Percentiles rank a stretch among this genome's conserved stretches.
Conservation (phyloP, 306 rosid genomes). For the Corylus heterophylla region DNA sequence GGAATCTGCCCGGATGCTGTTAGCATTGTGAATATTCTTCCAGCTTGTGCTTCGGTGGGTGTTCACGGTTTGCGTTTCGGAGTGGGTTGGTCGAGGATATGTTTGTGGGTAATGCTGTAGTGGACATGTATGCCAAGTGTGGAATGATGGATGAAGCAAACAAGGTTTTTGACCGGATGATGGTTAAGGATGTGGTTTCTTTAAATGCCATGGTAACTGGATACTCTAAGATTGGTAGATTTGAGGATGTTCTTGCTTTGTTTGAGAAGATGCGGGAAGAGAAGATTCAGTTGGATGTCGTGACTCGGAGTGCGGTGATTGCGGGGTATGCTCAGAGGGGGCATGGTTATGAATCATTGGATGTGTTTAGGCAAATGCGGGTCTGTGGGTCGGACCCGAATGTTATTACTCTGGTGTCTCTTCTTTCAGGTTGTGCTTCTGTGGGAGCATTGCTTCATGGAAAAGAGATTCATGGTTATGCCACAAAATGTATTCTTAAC, state of each 20-base stretch:
- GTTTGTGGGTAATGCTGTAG: constrained; percentile 74
- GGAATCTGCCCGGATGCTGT: constrained; percentile 52
- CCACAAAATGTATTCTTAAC: constrained; percentile 55
- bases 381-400: constrained; percentile 56
- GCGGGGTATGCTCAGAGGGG: constrained; percentile 83
- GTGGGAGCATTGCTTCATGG: constrained; percentile 70
- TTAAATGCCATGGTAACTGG: constrained; percentile 93
- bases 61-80: constrained; percentile 61
- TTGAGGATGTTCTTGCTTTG: constrained; percentile 56
- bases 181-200: constrained; percentile 78
- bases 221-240: constrained; percentile 70
- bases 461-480: constrained; percentile 70
- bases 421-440: constrained; percentile 83
- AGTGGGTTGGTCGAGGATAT: constrained; percentile 71
- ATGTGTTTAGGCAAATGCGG: constrained; percentile 73
- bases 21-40: constrained; percentile 73
- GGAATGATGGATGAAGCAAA: constrained; percentile 64
- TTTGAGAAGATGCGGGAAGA: constrained; percentile 66
- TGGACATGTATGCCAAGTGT: constrained; percentile 86
- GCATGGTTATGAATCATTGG: constrained; percentile 62
- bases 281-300: constrained; percentile 63
- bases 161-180: constrained; percentile 65
- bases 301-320: constrained; percentile 85
- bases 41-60: constrained; percentile 63
- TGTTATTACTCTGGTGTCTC: constrained; percentile 71